These are phyloP conservation scores for Lithohypha guttulata DNA, from an alignment of 2,329 filamentous ascomycete species.

Conservation along the genomic window DNA sequence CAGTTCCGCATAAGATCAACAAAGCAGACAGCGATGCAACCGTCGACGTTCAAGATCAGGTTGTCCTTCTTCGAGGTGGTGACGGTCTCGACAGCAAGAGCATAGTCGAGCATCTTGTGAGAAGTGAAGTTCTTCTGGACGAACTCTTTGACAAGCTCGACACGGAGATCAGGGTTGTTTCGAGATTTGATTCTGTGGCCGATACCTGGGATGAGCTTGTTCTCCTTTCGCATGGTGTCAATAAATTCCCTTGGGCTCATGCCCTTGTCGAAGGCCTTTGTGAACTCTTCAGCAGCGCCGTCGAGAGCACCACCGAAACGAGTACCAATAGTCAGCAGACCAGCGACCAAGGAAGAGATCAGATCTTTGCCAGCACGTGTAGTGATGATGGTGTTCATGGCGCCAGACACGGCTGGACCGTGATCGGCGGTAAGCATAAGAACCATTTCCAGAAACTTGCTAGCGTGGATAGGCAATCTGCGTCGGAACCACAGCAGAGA, in stretches of 20 bases:
- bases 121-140: conserved; percentile 94
- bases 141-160: conserved; percentile 98
- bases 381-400: conserved; percentile 99
- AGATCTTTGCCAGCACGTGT: conserved; percentile 98
- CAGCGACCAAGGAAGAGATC: conserved; percentile 87
- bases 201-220: conserved; percentile 99
- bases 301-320: conserved; percentile 98
- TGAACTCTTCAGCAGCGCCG: conserved; percentile 96
- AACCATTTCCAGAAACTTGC: conserved; percentile 99
- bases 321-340: conserved; percentile 95
- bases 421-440: conserved; percentile 99
- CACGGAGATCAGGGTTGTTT: conserved; percentile 99
- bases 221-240: conserved; percentile 97
- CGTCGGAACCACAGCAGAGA: conserved; percentile 99
- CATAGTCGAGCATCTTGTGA: conserved; percentile 98
- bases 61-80: conserved; percentile 99
- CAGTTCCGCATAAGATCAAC: conserved; percentile 96
- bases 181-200: conserved; percentile 99
- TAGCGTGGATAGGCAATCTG: conserved; percentile 87
- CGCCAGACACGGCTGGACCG: conserved; percentile 96
- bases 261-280: conserved; percentile 94
- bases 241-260: conserved; percentile 98
- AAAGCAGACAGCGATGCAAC: conserved; percentile 96
- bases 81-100: conserved; percentile 91
- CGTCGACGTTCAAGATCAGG: conserved; percentile 97